Evolutionary conservation across 768 basidiomycete species (phyloP).

Genomic region (Lactarius hengduanensis): DNA sequence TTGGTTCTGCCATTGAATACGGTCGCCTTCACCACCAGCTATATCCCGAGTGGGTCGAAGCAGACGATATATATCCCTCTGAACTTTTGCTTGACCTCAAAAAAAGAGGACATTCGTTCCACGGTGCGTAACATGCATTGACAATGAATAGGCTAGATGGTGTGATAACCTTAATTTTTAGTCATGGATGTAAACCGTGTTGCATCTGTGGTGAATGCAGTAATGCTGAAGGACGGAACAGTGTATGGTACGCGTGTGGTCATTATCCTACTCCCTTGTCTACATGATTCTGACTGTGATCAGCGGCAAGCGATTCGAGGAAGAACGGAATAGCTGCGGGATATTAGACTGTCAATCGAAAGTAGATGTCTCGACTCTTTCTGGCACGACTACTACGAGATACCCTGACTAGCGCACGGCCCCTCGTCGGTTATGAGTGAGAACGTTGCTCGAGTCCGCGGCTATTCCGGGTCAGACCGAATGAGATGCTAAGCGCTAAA

Average conservation of each 20-base stretch:
- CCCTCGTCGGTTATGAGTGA: neutral
- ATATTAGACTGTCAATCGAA: slow-evolving; percentile 46
- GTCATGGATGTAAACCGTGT: slow-evolving; percentile 69
- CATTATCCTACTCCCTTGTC: neutral
- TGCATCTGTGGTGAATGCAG: slow-evolving; percentile 72
- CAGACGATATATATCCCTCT: slow-evolving; percentile 59
- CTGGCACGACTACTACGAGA: neutral
- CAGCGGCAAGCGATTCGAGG: slow-evolving; percentile 87
- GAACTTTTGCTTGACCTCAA: slow-evolving; percentile 56
- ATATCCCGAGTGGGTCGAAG: slow-evolving; percentile 59
- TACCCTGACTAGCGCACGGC: neutral
- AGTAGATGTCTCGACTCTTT: neutral
- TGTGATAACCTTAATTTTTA: slow-evolving; percentile 29
- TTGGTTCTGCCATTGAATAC: slow-evolving; percentile 78
- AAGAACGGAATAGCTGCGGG: slow-evolving; percentile 92
- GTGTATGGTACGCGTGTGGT: slow-evolving; percentile 57
- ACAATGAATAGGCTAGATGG: neutral
- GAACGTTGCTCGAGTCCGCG: neutral
- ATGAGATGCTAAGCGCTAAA: too few relatives aligned
- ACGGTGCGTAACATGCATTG: slow-evolving; percentile 42
- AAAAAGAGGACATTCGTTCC: slow-evolving; percentile 67
- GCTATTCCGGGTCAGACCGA: neutral
- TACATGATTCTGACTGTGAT: slow-evolving; percentile 9
- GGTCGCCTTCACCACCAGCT: slow-evolving; percentile 87
- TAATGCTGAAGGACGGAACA: slow-evolving; percentile 49